A percentile compares a stretch with the other conserved stretches of the same genome.
Conservation (phyloP, 2,329 filamentous ascomycete species). For the Thielaviopsis euricoi region DNA sequence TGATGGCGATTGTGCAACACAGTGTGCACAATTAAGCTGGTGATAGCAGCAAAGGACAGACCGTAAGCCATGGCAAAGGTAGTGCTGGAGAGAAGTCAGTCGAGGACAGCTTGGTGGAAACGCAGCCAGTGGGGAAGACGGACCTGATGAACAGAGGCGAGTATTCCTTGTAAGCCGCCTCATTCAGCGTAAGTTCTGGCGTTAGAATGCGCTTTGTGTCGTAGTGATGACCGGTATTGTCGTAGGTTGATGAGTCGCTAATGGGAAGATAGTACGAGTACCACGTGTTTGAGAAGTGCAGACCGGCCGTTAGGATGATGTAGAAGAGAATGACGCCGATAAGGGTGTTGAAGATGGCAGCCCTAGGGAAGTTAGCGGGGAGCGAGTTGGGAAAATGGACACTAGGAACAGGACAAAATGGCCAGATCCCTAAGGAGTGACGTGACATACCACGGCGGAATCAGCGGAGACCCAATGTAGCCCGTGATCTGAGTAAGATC, state of each 20-base stretch:
- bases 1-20: conserved; percentile 49
- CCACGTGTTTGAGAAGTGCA: conserved; percentile 53
- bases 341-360: conserved; percentile 56
- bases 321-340: conserved; percentile 52
- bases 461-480: conserved; percentile 50
- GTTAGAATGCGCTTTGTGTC: conserved; percentile 49
- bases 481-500: conserved; percentile 62
- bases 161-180: conserved; percentile 47
- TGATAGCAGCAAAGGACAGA: conserved; percentile 54
- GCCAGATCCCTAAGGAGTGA: no score
- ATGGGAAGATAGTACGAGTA: conserved; percentile 50
- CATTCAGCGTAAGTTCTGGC: conserved; percentile 43
- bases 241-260: conserved; percentile 52
- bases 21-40: conserved; percentile 52
- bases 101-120: not conserved
- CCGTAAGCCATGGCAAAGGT: conserved; percentile 57
- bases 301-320: conserved; percentile 37
- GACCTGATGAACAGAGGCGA: conserved; percentile 49
- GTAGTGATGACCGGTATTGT: conserved; percentile 50
- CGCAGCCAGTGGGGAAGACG: not conserved
- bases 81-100: conserved; percentile 30
- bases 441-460: conserved; percentile 44
- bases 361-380: conserved; percentile 23
- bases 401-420: not conserved
- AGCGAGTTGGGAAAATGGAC: not conserved